phyloP scores from a whole-genome alignment of 1,139 yeast genomes.

The Geotrichum australiense region DNA sequence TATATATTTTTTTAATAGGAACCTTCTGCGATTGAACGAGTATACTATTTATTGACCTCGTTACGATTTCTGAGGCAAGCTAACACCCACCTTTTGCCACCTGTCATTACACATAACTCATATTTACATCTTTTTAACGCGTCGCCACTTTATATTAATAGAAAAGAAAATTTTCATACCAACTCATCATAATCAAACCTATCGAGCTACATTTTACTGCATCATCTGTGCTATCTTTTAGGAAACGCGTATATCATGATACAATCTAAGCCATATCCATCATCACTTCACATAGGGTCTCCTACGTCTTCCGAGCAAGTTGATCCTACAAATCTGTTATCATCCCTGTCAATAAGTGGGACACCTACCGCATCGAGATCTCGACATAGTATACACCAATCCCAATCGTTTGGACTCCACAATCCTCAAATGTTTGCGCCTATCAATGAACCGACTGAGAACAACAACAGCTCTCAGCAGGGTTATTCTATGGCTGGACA shows the following conservation, averaged over 20 bases:
- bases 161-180: not conserved
- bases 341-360: slow-evolving; percentile 10
- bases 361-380: slow-evolving; percentile 2
- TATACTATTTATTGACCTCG: not conserved
- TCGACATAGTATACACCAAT: slow-evolving; percentile 2
- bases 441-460: not conserved
- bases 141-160: slow-evolving; percentile 12
- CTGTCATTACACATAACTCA: slow-evolving; percentile 1
- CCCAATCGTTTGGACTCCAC: slow-evolving; percentile 2
- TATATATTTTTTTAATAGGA: not conserved
- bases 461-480: not conserved
- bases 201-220: not conserved
- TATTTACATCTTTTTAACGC: slow-evolving; percentile 6
- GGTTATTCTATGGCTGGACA: not conserved
- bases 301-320: slow-evolving; percentile 6
- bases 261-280: slow-evolving; percentile 13
- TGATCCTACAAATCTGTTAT: slow-evolving; percentile 5
- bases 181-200: too few relatives aligned
- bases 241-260: slow-evolving; percentile 13
- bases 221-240: not conserved
- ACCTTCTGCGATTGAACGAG: not conserved
- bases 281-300: slow-evolving; percentile 11
- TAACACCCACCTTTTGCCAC: not conserved
- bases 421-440: slow-evolving; percentile 1
- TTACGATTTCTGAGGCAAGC: too few relatives aligned